Percentiles rank a stretch among this genome's conserved stretches.
Evolutionary conservation across 2,329 filamentous ascomycete genomes (phyloP).

Genomic region (Neurospora sp.): DNA sequence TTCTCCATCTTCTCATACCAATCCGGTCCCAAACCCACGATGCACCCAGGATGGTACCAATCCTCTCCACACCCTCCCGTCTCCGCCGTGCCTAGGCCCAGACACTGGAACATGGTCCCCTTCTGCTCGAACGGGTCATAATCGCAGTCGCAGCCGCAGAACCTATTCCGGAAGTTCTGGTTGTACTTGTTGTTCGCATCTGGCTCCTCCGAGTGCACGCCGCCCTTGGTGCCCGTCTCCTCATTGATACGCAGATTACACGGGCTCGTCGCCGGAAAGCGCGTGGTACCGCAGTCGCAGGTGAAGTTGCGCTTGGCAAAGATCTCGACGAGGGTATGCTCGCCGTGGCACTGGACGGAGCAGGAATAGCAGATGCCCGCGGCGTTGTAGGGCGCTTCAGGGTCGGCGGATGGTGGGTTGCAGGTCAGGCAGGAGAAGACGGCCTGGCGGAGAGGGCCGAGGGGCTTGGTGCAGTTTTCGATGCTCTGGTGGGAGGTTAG

Average conservation of each 20-base stretch:
- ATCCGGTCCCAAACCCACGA: slow-evolving; percentile 68
- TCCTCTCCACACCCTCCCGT: slow-evolving; percentile 91
- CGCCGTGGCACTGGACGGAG: slow-evolving; percentile 92
- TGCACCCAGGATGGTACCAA: slow-evolving; percentile 93
- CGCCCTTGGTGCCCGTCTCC: slow-evolving; percentile 64
- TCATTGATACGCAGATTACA: slow-evolving; percentile 69
- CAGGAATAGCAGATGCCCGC: slow-evolving; percentile 95
- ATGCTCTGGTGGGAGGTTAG: slow-evolving; percentile 57
- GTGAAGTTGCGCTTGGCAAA: slow-evolving; percentile 94
- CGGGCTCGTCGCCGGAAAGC: slow-evolving; percentile 58
- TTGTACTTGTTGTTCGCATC: slow-evolving; percentile 77
- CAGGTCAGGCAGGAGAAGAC: slow-evolving; percentile 93
- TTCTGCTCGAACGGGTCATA: slow-evolving; percentile 87
- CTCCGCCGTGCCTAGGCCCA: slow-evolving; percentile 71
- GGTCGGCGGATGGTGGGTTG: slow-evolving; percentile 63
- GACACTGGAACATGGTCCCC: slow-evolving; percentile 96
- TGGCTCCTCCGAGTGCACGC: slow-evolving; percentile 66
- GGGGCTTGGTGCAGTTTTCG: slow-evolving; percentile 81
- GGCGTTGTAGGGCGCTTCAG: slow-evolving; percentile 53
- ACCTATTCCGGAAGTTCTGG: slow-evolving; percentile 86
- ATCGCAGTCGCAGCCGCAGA: slow-evolving; percentile 80
- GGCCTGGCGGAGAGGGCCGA: slow-evolving; percentile 78
- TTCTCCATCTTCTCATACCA: slow-evolving; percentile 52
- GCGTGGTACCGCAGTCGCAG: slow-evolving; percentile 89
- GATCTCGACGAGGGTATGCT: slow-evolving; percentile 89